phyloP scores from a whole-genome alignment of 768 basidiomycete species.

The Artomyces pyxidatus region DNA sequence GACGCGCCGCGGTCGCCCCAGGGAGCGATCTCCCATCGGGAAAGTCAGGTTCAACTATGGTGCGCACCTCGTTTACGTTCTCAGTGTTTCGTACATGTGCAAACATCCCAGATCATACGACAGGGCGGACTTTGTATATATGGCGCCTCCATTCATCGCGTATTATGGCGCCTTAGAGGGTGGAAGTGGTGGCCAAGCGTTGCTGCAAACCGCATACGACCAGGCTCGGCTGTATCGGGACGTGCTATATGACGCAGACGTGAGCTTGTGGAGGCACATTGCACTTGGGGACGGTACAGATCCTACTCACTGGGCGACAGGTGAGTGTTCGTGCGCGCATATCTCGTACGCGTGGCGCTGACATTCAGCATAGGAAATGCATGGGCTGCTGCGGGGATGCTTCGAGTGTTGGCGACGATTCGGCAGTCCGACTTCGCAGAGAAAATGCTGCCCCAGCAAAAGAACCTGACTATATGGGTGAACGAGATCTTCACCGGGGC shows the following conservation, averaged over 20 bases:
- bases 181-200: conserved; percentile 23
- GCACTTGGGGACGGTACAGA: conserved; percentile 38
- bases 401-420: conserved; percentile 50
- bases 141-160: conserved; percentile 60
- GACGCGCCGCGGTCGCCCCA: conserved; percentile 33
- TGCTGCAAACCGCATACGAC: conserved; percentile 44
- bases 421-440: conserved; percentile 33
- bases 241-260: conserved; percentile 35
- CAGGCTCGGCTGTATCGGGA: conserved; percentile 51
- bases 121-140: conserved; percentile 54
- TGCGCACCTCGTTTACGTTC: conserved; percentile 15
- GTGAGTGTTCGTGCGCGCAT: too few relatives aligned
- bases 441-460: conserved; percentile 31
- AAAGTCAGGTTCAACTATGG: conserved; percentile 47
- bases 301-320: conserved; percentile 49
- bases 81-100: not conserved
- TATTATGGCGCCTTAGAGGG: conserved; percentile 49
- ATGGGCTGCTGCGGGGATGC: conserved; percentile 66
- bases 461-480: conserved; percentile 44
- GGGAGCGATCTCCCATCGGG: conserved; percentile 55
- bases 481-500: conserved; percentile 39
- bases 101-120: not conserved
- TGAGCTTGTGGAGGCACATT: conserved; percentile 51
- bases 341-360: too few relatives aligned
- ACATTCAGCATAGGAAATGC: conserved; percentile 38